A percentile compares a stretch with the other conserved stretches of the same genome.
Conservation (phyloP, 805 yeast species). For the Saccharomycopsis selenospora region DNA sequence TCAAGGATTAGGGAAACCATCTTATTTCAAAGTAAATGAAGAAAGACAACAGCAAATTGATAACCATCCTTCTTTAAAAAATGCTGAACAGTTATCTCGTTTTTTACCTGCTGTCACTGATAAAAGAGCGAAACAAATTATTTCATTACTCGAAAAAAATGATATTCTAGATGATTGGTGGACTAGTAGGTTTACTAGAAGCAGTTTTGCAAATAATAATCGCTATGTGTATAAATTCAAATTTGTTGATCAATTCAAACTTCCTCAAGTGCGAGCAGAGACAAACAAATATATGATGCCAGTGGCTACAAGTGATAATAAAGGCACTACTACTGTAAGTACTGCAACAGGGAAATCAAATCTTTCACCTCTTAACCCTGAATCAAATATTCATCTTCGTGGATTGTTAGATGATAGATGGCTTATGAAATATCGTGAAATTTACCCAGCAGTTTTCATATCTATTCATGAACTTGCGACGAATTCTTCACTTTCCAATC, state of each 20-base stretch:
- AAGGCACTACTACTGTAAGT: background rate
- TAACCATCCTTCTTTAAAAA: background rate
- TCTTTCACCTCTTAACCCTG: constrained; percentile 40
- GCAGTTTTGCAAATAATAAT: constrained; percentile 21
- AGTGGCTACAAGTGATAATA: constrained; percentile 6
- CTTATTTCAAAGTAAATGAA: background rate
- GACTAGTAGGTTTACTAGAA: constrained; percentile 25
- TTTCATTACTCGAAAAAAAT: constrained; percentile 27
- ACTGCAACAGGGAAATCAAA: constrained; percentile 22
- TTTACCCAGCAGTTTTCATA: constrained; percentile 42
- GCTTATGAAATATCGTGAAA: constrained; percentile 45
- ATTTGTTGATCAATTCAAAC: constrained; percentile 25
- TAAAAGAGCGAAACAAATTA: constrained; percentile 25
- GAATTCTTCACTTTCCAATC: constrained; percentile 2
- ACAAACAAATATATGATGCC: background rate
- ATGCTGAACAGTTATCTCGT: background rate
- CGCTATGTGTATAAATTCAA: constrained; percentile 28
- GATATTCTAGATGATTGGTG: constrained; percentile 25
- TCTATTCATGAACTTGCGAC: constrained; percentile 35
- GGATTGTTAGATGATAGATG: constrained; percentile 41
- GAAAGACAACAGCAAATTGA: constrained; percentile 20
- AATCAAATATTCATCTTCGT: constrained; percentile 34
- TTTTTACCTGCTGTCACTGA: background rate
- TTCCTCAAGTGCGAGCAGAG: constrained; percentile 22
- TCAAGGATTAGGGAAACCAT: constrained; percentile 34